Base-by-base conservation (phyloP, 1,284 basidiomycete genomes). In the Trametes hirsuta region DNA sequence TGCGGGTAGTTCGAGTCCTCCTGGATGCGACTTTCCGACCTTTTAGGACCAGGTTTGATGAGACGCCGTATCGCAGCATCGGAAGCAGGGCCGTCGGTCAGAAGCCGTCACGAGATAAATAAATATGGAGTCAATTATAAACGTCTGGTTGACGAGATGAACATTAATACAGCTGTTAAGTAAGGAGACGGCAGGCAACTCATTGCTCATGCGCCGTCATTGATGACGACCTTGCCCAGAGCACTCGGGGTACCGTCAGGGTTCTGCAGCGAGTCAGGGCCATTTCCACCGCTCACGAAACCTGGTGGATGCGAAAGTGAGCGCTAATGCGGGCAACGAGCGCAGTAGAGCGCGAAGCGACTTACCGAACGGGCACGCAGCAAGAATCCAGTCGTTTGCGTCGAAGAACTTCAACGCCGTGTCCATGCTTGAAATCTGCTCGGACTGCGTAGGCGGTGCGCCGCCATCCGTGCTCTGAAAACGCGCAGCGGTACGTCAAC, bases 331-430 rank as follows among this genome's bases (percentile, higher is more conserved):
- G 8, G 5, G 30, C 30, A 8, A 30, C 50, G 81, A 77, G 71
- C 86, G 88, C 88, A 34, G 14, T 18, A 30, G 30, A 30, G 0
- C 39, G n/a, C 12, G 24, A 15, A 5, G n/a, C 12, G 15, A 77
- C 82, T 61, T 62, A 86, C 92, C 91, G 71, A 93, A 95, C 35
- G 85, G 84, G 68, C 85, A 85, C 74, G 88, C 90, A 25, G 77
- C 77, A 46, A 77, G 71, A 47, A 94, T 77, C 70, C 78, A 89
- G 47, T 71, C 50, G 15, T 83, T 81, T 25, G 61, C 59, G 63
- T 92, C 81, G 76, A 90, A 79, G 74, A 81, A 95, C 3, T 61
- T 45, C 22, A 81, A 83, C 37, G 85, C 81, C 6, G 71, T 74
- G 36, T 69, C 65, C 78, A 90, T 86, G 77, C 93, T 89, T 25